Conservation (phyloP, 352 stramenopile genomes). For the Hyphochytrium catenoides region DNA sequence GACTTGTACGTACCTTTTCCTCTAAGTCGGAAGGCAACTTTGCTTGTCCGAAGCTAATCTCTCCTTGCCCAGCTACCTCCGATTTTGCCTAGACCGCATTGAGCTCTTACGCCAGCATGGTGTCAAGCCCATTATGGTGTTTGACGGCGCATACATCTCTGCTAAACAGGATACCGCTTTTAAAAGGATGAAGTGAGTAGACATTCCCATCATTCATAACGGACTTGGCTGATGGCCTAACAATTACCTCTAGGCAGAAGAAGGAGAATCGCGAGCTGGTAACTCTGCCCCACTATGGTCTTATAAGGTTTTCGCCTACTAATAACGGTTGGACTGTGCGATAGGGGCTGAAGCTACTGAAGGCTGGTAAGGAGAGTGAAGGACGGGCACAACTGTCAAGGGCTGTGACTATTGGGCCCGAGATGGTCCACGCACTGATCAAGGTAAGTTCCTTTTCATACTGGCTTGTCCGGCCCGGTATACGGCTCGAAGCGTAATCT, state of each 20-base stretch:
- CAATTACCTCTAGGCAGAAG: no score
- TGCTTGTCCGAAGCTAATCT: conserved; percentile 13
- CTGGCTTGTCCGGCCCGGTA: no score
- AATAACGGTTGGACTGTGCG: no score
- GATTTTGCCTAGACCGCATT: conserved; percentile 62
- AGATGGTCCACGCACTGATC: conserved; percentile 10
- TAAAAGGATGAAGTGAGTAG: conserved; percentile 6
- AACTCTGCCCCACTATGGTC: no score
- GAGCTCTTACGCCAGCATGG: conserved; percentile 51
- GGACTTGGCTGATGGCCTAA: no score
- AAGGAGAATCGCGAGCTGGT: no score
- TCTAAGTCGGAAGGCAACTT: conserved; percentile 12
- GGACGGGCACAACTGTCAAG: conserved; percentile 16
- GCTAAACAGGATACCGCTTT: conserved; percentile 39
- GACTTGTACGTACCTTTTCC: conserved; percentile 5
- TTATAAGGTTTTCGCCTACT: no score
- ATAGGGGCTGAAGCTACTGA: conserved; percentile 10
- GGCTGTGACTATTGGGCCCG: conserved; percentile 20
- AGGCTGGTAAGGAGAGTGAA: conserved; percentile 9
- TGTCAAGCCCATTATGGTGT: conserved; percentile 69
- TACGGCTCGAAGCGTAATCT: no score
- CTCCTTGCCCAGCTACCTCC: conserved; percentile 28
- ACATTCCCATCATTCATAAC: no score
- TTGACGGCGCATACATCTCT: conserved; percentile 71
- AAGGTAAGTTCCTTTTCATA: conserved; percentile 6